Evolutionary conservation across 768 basidiomycete species (phyloP).

Genomic region (Suillus occidentalis): DNA sequence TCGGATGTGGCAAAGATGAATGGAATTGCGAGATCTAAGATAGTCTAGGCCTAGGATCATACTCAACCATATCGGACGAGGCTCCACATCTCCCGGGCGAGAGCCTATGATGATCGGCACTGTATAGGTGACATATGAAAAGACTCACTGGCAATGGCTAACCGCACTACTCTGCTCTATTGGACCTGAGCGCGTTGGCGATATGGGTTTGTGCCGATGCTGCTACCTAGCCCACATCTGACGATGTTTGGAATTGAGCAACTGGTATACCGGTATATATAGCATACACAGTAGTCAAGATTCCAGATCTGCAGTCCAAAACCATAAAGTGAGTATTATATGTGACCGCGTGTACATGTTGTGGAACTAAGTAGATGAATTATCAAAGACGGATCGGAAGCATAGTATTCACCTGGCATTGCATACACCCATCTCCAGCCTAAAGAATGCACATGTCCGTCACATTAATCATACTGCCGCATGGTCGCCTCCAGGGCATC

Average conservation of each 20-base stretch:
- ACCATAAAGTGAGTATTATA: not conserved
- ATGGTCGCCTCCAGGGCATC: constrained; percentile 32
- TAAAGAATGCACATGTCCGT: not conserved
- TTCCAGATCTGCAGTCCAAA: not conserved
- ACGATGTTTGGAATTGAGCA: not conserved
- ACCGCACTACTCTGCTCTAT: too few relatives aligned
- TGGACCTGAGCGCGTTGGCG: not conserved
- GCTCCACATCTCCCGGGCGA: too few relatives aligned
- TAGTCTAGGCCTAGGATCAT: too few relatives aligned
- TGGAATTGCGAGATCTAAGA: too few relatives aligned
- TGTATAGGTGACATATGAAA: too few relatives aligned
- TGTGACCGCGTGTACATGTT: not conserved
- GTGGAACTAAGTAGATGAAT: not conserved
- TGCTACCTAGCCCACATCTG: too few relatives aligned
- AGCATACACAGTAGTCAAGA: not conserved
- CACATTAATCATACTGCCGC: constrained; percentile 28
- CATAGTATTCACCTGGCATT: not conserved
- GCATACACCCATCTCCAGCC: not conserved
- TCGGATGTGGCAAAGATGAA: too few relatives aligned
- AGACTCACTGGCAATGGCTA: too few relatives aligned
- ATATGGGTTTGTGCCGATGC: not conserved
- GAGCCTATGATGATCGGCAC: too few relatives aligned
- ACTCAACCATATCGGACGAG: too few relatives aligned
- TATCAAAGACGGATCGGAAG: not conserved
- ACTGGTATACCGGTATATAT: not conserved